These are phyloP conservation scores for Aspergillus kassunensis DNA, from an alignment of 495 filamentous ascomycete species.

Conservation along the genomic window DNA sequence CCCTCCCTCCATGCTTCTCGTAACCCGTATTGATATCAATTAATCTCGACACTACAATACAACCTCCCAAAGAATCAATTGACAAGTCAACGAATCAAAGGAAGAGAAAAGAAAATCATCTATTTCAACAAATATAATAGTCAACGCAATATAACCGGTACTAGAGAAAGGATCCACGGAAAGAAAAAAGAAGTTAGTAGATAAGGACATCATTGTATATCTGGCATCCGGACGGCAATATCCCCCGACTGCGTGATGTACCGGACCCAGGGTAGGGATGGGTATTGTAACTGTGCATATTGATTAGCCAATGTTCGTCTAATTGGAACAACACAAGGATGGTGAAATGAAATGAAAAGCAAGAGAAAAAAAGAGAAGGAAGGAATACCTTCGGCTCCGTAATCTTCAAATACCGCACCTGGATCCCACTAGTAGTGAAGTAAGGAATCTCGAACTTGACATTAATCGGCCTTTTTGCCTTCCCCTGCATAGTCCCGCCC, in stretches of 20 bases:
- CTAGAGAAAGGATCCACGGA: slow-evolving; percentile 7
- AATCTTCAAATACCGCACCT: slow-evolving; percentile 98
- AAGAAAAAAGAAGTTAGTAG: slow-evolving; percentile 7
- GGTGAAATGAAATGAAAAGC: no score
- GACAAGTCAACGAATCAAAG: neutral
- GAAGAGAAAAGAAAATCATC: neutral
- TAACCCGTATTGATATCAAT: no score
- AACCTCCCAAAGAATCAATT: no score
- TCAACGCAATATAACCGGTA: neutral
- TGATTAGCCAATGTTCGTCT: neutral
- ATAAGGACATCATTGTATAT: slow-evolving; percentile 59
- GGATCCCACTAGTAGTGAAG: slow-evolving; percentile 97
- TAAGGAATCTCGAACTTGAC: slow-evolving; percentile 99
- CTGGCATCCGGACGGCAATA: slow-evolving; percentile 87
- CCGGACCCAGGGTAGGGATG: slow-evolving; percentile 95
- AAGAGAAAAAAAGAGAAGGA: neutral
- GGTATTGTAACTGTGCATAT: slow-evolving; percentile 76
- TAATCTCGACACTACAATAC: neutral
- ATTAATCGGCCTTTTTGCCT: slow-evolving; percentile 92
- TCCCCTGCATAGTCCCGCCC: slow-evolving; percentile 66
- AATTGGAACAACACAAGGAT: no score
- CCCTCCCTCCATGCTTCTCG: no score
- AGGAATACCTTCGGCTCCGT: slow-evolving; percentile 91
- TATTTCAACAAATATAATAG: slow-evolving; percentile 2
- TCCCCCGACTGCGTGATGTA: slow-evolving; percentile 98